A percentile compares a stretch with the other conserved stretches of the same genome.
Conservation (phyloP, 331 rosid genomes). For the Prunus yedoensis region DNA sequence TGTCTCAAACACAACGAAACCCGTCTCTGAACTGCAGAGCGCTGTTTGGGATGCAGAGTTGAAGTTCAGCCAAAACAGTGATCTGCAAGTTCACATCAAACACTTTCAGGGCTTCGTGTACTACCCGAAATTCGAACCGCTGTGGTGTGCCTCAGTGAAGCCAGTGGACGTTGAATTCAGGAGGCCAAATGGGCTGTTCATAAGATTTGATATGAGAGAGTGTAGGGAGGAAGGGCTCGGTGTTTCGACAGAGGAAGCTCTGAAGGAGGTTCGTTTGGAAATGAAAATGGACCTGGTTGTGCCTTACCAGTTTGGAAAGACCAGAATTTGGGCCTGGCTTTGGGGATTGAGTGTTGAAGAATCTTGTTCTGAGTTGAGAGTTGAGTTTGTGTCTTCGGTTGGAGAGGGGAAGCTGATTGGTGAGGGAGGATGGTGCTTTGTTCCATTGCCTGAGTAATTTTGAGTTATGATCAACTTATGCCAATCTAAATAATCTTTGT, state of each 20-base stretch:
- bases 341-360: constrained; percentile 3
- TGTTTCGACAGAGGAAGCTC: neutral
- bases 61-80: constrained; percentile 1
- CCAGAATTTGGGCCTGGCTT: neutral
- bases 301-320: neutral
- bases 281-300: neutral
- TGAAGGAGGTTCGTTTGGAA: constrained; percentile 4
- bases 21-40: neutral
- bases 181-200: neutral
- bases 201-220: neutral
- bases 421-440: neutral
- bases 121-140: neutral
- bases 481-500: neutral
- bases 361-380: neutral
- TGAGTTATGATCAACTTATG: neutral
- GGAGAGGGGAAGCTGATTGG: neutral
- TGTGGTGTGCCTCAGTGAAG: neutral
- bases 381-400: neutral
- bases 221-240: neutral
- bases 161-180: neutral
- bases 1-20: neutral
- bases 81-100: neutral
- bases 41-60: constrained; percentile 2
- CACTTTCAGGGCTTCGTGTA: neutral
- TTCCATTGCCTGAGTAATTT: constrained; percentile 5